Evolutionary conservation across 352 stramenopile genomes (phyloP).

Genomic region (Pythium myriotylum): DNA sequence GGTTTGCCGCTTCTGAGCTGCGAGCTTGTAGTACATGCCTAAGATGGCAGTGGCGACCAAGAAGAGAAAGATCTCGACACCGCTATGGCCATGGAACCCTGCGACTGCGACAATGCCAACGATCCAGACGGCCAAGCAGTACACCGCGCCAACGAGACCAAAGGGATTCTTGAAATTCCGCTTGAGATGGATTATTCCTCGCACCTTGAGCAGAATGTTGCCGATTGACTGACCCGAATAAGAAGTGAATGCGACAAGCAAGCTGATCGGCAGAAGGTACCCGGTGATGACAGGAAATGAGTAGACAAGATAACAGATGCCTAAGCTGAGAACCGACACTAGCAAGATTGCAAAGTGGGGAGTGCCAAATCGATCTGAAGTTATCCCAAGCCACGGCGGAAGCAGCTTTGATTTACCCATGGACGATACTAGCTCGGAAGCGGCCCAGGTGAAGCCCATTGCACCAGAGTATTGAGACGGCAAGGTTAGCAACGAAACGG

Average conservation of each 20-base stretch:
- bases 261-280: constrained; percentile 27
- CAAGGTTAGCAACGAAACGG: constrained; percentile 22
- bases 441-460: constrained; percentile 21
- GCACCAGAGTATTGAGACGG: constrained; percentile 7
- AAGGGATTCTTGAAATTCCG: constrained; percentile 30
- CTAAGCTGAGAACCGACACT: constrained; percentile 12
- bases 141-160: constrained; percentile 26
- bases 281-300: not conserved
- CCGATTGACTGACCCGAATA: constrained; percentile 35
- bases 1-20: constrained; percentile 22
- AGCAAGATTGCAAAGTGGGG: constrained; percentile 14
- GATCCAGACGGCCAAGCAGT: constrained; percentile 28
- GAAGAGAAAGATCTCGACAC: constrained; percentile 14
- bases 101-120: constrained; percentile 21
- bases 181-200: constrained; percentile 15
- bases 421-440: constrained; percentile 21
- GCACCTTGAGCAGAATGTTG: constrained; percentile 28
- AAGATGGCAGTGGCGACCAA: constrained; percentile 6
- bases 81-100: constrained; percentile 25
- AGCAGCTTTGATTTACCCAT: constrained; percentile 23
- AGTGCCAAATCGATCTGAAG: constrained; percentile 13
- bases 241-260: constrained; percentile 25
- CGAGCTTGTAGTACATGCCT: constrained; percentile 17
- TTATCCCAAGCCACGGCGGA: constrained; percentile 7
- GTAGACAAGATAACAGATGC: constrained; percentile 22